Conservation (phyloP, 1,284 basidiomycete genomes). For the Puccinia brachypodii region DNA sequence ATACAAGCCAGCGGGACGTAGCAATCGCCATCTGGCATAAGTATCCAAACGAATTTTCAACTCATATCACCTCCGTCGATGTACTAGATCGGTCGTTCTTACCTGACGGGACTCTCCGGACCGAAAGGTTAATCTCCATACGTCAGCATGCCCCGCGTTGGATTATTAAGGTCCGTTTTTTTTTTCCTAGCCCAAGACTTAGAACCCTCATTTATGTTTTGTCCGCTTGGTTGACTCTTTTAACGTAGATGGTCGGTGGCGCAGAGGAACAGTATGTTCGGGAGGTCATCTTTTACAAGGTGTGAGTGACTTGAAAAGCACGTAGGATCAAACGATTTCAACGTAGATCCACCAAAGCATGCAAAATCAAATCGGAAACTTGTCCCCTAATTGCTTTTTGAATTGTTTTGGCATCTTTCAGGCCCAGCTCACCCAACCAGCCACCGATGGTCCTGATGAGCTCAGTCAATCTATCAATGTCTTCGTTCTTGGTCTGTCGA, state of each 20-base stretch:
- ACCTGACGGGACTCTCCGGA: constrained; percentile 31
- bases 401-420: background rate
- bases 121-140: constrained; percentile 40
- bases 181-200: background rate
- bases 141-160: constrained; percentile 46
- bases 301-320: constrained; percentile 1
- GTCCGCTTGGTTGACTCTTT: background rate
- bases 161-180: constrained; percentile 39
- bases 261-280: constrained; percentile 42
- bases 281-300: constrained; percentile 42
- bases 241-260: constrained; percentile 31
- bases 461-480: constrained; percentile 45
- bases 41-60: constrained; percentile 35
- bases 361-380: background rate
- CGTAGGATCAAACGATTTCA: background rate
- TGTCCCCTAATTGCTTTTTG: background rate
- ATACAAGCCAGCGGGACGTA: constrained; percentile 36
- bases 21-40: constrained; percentile 44
- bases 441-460: constrained; percentile 42
- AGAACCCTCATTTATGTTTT: background rate
- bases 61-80: constrained; percentile 40
- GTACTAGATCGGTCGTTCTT: constrained; percentile 32
- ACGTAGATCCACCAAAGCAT: too few species aligned
- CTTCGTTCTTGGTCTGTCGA: constrained; percentile 31
- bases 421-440: constrained; percentile 1